Percentiles rank a stretch among this genome's conserved stretches.
Conservation (phyloP, 192 early-diverging fungal species). For the Lobosporangium transversale region DNA sequence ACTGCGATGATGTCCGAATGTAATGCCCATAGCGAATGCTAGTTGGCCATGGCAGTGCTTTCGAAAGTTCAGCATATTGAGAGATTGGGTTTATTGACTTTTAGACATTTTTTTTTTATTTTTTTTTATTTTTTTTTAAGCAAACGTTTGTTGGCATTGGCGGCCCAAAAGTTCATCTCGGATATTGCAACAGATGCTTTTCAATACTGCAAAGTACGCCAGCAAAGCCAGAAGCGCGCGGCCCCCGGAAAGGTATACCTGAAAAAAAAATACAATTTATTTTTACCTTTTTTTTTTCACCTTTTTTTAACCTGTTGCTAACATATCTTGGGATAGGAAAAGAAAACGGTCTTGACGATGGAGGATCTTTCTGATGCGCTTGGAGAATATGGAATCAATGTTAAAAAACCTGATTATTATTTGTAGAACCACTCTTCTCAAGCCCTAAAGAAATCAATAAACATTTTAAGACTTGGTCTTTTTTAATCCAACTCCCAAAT, state of each 20-base stretch:
- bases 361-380: constrained; percentile 92
- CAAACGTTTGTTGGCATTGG: constrained; percentile 81
- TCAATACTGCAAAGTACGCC: constrained; percentile 82
- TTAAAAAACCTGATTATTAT: constrained; percentile 95
- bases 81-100: too few relatives aligned
- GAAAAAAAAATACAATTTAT: background rate
- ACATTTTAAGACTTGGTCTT: too few relatives aligned
- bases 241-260: constrained; percentile 49
- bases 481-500: too few relatives aligned
- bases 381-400: constrained; percentile 92
- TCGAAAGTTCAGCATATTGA: too few relatives aligned
- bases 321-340: constrained; percentile 64
- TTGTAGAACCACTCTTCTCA: constrained; percentile 7
- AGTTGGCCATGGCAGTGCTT: too few relatives aligned
- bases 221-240: constrained; percentile 65
- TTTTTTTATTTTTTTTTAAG: too few relatives aligned
- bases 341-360: constrained; percentile 90
- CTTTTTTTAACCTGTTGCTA: background rate
- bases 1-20: constrained; percentile 82
- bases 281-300: background rate
- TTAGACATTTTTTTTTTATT: too few relatives aligned
- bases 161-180: constrained; percentile 87
- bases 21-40: constrained; percentile 51
- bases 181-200: constrained; percentile 89
- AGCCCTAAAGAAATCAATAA: too few relatives aligned